These are phyloP conservation scores for Debaryomycetaceae sp. DNA, from an alignment of 1,139 yeast genomes.

Conservation along the genomic window DNA sequence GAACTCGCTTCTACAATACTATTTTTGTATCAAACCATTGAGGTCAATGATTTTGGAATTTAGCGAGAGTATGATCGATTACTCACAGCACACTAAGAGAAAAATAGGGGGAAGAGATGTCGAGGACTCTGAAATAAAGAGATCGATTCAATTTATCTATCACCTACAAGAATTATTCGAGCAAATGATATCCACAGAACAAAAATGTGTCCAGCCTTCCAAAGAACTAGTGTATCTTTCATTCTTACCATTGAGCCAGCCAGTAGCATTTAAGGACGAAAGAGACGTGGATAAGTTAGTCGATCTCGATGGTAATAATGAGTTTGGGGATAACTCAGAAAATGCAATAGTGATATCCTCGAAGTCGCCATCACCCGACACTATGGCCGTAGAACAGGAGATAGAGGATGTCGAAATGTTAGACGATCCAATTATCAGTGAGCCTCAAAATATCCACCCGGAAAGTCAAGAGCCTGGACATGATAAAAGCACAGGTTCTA, in stretches of 20 bases:
- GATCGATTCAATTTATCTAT: constrained; percentile 78
- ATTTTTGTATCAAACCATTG: constrained; percentile 80
- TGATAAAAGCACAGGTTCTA: constrained; percentile 3
- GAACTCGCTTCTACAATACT: constrained; percentile 84
- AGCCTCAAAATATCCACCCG: not conserved
- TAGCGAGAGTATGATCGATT: constrained; percentile 27
- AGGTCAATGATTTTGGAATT: constrained; percentile 64
- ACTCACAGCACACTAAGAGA: constrained; percentile 28
- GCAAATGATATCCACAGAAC: constrained; percentile 62
- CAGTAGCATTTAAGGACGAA: constrained; percentile 50
- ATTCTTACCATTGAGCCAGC: constrained; percentile 69
- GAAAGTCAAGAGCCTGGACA: not conserved
- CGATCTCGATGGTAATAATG: constrained; percentile 7
- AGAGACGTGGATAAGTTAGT: constrained; percentile 11
- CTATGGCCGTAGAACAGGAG: not conserved
- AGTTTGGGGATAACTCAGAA: constrained; percentile 6
- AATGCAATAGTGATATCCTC: constrained; percentile 10
- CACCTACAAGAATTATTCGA: constrained; percentile 66
- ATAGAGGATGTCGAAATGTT: constrained; percentile 10
- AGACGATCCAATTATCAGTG: constrained; percentile 1
- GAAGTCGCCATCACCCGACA: constrained; percentile 6
- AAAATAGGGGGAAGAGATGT: constrained; percentile 86
- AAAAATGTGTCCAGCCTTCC: constrained; percentile 73
- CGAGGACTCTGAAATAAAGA: constrained; percentile 64
- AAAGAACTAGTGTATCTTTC: constrained; percentile 86